A percentile compares a stretch with the other conserved stretches of the same genome.
phyloP scores from a whole-genome alignment of 2,329 filamentous ascomycete species.

The Stagonosporopsis tanaceti region DNA sequence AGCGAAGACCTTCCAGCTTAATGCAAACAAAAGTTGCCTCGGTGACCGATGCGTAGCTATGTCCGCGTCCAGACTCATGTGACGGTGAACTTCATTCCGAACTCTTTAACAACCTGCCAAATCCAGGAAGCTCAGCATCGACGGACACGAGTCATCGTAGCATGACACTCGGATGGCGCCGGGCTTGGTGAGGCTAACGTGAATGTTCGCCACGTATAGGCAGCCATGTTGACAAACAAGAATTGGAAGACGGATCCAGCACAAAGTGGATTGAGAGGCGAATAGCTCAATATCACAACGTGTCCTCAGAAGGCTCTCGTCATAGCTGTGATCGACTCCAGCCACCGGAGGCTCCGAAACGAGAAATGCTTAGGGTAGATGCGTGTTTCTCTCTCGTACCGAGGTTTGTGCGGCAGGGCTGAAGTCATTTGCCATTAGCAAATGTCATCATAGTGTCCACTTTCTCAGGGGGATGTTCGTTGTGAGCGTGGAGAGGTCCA shows the following conservation, averaged over 20 bases:
- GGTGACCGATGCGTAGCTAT: neutral
- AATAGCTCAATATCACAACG: neutral
- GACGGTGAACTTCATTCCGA: slow-evolving; percentile 9
- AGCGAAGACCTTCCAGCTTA: neutral
- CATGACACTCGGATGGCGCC: slow-evolving; percentile 4
- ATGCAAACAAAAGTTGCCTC: neutral
- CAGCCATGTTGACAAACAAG: neutral
- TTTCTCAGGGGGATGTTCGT: slow-evolving; percentile 1
- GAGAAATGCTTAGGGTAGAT: neutral
- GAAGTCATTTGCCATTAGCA: neutral
- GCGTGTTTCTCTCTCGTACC: neutral
- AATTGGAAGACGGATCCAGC: neutral
- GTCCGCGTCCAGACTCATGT: neutral
- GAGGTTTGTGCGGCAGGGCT: slow-evolving; percentile 1
- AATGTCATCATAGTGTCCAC: slow-evolving; percentile 12
- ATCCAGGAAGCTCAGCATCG: neutral
- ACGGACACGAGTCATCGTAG: neutral
- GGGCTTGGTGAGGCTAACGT: neutral
- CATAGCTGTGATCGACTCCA: neutral
- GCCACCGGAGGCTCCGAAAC: neutral
- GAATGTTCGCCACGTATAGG: slow-evolving; percentile 17
- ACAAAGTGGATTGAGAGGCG: neutral
- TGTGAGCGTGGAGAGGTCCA: slow-evolving; percentile 1
- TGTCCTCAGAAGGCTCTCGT: slow-evolving; percentile 1
- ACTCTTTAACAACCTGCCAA: slow-evolving; percentile 13